Base-by-base conservation (phyloP, 805 yeast genomes). In the fission yeast (Schizosaccharomyces pombe) region DNA sequence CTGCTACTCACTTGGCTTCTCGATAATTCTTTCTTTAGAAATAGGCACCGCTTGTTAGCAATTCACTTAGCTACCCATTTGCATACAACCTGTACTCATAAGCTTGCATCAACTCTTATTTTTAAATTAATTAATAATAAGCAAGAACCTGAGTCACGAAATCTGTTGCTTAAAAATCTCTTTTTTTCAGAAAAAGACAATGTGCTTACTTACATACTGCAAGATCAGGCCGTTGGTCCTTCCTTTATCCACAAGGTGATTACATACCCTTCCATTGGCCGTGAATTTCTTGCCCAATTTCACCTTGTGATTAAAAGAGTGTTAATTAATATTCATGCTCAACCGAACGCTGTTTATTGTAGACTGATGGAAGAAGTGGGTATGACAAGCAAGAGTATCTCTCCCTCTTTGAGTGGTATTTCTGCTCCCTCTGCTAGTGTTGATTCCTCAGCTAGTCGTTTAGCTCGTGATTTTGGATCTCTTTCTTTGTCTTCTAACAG, bases 1-100 rank as follows among this genome's bases (percentile, higher is more conserved):
- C 70, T 91, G 58, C 72, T 91, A 60, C 75, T 91, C 55, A 85
- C 95, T 1, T 91, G 98, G 98, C 82, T 83, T 61, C 73, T 91
- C 63, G 98, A 91, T 63, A 84, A 95, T 0, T 82, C 83, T 59
- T 72, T 72, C 6, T 62, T 79, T 47, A 79, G 80, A 30, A 49
- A 49, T 30, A 22, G 53, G 14, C 53, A 31, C 19, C 74, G 76
- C 31, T 72, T 75, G 61, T 68, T 85, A 55, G 61, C 77, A 51
- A 22, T 32, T 14, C 53, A 49, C 12, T 16, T 31, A 16, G 28
- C 31, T 29, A 79, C 85, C 0, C 72, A 78, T 60, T 72, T 86
- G 61, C 76, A 72, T 11, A 73, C 70, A 39, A 68, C 85, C 57
- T 78, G 89, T 61, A 75, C 80, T 47, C 93, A 85, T 61, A 89